Conservation (phyloP, 495 filamentous ascomycete species). For the Tuber brumale region DNA sequence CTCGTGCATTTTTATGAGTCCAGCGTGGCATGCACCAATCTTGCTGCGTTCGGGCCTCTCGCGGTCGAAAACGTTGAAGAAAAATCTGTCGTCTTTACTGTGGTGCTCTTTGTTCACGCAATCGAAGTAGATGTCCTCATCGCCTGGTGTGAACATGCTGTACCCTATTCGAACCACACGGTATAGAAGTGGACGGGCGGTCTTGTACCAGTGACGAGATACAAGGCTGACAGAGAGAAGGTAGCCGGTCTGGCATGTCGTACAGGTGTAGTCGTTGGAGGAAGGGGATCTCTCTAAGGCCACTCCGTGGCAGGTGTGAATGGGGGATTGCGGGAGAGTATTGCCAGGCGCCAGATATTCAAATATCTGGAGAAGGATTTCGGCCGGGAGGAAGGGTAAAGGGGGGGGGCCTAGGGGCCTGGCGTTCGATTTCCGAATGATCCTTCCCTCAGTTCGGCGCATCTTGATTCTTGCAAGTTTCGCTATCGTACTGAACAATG, state of each 20-base stretch:
- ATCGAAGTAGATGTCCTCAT: not conserved
- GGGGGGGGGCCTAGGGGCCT: not conserved
- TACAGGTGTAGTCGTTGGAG: not conserved
- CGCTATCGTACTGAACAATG: not conserved
- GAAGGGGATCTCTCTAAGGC: not conserved
- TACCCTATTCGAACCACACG: not conserved
- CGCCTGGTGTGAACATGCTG: not conserved
- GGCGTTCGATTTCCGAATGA: not conserved
- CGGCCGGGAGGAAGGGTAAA: not conserved
- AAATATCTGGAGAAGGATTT: not conserved
- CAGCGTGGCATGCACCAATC: not conserved
- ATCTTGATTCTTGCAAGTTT: not conserved
- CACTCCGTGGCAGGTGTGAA: not conserved
- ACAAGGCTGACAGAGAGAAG: not conserved
- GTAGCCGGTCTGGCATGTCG: not conserved
- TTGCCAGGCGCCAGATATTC: not conserved
- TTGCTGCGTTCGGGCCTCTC: not conserved
- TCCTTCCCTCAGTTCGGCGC: not conserved
- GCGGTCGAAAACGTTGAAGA: conserved; percentile 3
- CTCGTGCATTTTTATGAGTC: not conserved
- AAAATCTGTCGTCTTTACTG: not conserved
- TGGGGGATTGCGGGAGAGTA: not conserved
- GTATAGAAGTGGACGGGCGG: conserved; percentile 2
- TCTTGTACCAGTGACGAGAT: not conserved
- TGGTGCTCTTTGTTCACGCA: not conserved